Conservation (phyloP, 2,329 filamentous ascomycete genomes). For the Nothopassalora personata region DNA sequence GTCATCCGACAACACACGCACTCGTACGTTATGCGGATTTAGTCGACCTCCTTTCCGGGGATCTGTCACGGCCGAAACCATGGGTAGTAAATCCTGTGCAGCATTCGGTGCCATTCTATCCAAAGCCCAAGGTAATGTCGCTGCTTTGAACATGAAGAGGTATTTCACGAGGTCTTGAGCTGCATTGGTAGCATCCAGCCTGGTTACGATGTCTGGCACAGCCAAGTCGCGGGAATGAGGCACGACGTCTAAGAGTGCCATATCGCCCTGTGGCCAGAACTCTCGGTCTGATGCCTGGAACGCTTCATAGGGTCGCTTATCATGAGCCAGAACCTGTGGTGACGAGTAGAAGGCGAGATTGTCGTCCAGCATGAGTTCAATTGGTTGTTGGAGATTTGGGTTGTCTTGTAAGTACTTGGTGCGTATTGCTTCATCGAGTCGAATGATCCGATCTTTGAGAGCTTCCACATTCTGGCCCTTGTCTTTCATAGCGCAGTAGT, state of each 20-base stretch:
- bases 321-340: constrained; percentile 52
- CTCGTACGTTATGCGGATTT: constrained; percentile 40
- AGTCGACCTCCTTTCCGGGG: constrained; percentile 42
- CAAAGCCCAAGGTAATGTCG: constrained; percentile 43
- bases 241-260: constrained; percentile 62
- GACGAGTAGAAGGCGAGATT: constrained; percentile 19
- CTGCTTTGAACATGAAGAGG: constrained; percentile 35
- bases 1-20: constrained; percentile 47
- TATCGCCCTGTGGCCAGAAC: constrained; percentile 56
- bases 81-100: constrained; percentile 47
- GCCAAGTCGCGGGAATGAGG: constrained; percentile 43
- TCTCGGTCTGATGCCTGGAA: constrained; percentile 55
- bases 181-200: constrained; percentile 20
- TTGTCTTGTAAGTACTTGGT: neutral
- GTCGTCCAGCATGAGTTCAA: constrained; percentile 16
- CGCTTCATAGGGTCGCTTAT: constrained; percentile 66
- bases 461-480: constrained; percentile 6
- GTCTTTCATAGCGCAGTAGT: constrained; percentile 22
- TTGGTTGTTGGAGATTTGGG: neutral
- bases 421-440: neutral
- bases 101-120: constrained; percentile 57
- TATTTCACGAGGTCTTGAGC: constrained; percentile 46
- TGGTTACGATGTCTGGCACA: constrained; percentile 25
- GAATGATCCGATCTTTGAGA: constrained; percentile 8
- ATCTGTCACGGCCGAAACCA: constrained; percentile 49